Evolutionary conservation across 2,329 filamentous ascomycete species (phyloP).

Genomic region (Arthrobotrys musiformis): DNA sequence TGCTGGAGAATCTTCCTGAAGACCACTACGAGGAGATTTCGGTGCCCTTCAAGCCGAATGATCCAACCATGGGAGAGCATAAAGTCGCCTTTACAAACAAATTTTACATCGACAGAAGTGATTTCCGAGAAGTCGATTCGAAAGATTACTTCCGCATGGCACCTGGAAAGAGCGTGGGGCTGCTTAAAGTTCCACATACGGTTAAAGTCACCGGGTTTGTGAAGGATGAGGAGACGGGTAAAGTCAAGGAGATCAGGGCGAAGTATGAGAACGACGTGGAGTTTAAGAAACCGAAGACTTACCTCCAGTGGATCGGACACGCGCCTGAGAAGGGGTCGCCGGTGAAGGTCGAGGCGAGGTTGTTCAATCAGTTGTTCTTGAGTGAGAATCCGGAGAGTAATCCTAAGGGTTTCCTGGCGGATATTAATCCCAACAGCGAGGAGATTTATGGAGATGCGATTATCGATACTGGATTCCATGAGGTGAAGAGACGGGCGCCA

Average conservation of each 20-base stretch:
- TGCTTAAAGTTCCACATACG: slow-evolving; percentile 76
- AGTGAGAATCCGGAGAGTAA: slow-evolving; percentile 82
- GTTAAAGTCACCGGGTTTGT: slow-evolving; percentile 76
- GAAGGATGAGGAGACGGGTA: slow-evolving; percentile 73
- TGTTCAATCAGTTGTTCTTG: slow-evolving; percentile 87
- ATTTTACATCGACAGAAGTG: slow-evolving; percentile 84
- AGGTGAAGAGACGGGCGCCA: slow-evolving; percentile 77
- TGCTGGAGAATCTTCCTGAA: slow-evolving; percentile 81
- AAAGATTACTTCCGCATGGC: slow-evolving; percentile 82
- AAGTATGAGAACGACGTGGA: slow-evolving; percentile 76
- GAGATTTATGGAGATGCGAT: slow-evolving; percentile 80
- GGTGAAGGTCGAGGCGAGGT: slow-evolving; percentile 76
- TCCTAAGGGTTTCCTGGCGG: slow-evolving; percentile 81
- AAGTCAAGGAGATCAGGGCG: slow-evolving; percentile 74
- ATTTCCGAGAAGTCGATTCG: slow-evolving; percentile 79
- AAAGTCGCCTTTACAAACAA: slow-evolving; percentile 75
- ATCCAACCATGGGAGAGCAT: slow-evolving; percentile 74
- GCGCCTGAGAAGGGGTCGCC: slow-evolving; percentile 72
- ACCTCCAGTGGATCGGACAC: slow-evolving; percentile 88
- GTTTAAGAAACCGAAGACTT: slow-evolving; percentile 75
- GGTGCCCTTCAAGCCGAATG: slow-evolving; percentile 84
- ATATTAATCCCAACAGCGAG: slow-evolving; percentile 86
- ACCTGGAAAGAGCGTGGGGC: slow-evolving; percentile 77
- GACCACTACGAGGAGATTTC: slow-evolving; percentile 73
- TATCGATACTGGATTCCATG: slow-evolving; percentile 83